Conservation (phyloP, 805 yeast genomes). For the Saccharomycopsis vini region DNA sequence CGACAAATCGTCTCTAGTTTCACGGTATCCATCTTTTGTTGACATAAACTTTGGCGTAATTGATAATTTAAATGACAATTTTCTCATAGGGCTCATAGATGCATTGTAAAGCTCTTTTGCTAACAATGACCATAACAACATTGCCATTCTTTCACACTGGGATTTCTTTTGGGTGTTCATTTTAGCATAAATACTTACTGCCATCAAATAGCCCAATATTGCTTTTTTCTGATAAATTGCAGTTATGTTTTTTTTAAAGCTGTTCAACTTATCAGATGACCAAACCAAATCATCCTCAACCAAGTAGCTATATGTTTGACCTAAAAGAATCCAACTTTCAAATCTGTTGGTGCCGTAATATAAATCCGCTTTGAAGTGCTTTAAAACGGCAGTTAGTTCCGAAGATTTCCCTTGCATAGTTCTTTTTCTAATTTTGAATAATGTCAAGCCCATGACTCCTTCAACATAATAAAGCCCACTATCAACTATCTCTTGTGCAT, state of each 20-base stretch:
- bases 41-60: slow-evolving; percentile 29
- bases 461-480: slow-evolving; percentile 62
- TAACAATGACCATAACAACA: slow-evolving; percentile 42
- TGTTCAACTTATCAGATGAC: slow-evolving; percentile 76
- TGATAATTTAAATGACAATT: slow-evolving; percentile 43
- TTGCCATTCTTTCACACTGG: slow-evolving; percentile 29
- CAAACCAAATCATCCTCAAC: slow-evolving; percentile 90
- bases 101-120: slow-evolving; percentile 50
- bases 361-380: slow-evolving; percentile 57
- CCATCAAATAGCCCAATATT: slow-evolving; percentile 66
- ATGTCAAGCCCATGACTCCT: slow-evolving; percentile 58
- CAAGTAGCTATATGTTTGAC: slow-evolving; percentile 65
- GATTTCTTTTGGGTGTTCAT: slow-evolving; percentile 20
- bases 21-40: slow-evolving; percentile 20
- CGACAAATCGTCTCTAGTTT: slow-evolving; percentile 22
- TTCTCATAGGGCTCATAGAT: slow-evolving; percentile 54
- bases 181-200: slow-evolving; percentile 37
- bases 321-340: slow-evolving; percentile 83
- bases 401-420: slow-evolving; percentile 74
- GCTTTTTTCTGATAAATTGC: slow-evolving; percentile 62
- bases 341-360: slow-evolving; percentile 55
- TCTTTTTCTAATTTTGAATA: slow-evolving; percentile 62
- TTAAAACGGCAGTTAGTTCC: slow-evolving; percentile 68
- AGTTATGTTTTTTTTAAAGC: slow-evolving; percentile 52
- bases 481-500: slow-evolving; percentile 30